phyloP scores from a whole-genome alignment of 495 filamentous ascomycete species.

The Penicillium maclennaniae region DNA sequence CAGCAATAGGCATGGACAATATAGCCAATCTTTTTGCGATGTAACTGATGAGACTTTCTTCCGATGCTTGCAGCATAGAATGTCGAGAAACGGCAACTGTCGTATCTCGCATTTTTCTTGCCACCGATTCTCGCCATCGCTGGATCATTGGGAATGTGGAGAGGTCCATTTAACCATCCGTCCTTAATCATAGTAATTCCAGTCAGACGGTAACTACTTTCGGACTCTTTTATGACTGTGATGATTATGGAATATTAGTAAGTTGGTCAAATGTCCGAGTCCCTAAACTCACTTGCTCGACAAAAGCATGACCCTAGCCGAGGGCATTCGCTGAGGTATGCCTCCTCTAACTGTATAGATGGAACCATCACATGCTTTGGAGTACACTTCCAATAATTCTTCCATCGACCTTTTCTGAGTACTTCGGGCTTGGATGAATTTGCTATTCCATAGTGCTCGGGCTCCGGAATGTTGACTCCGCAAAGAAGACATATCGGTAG shows the following conservation, averaged over 20 bases:
- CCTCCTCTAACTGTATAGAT: constrained; percentile 1
- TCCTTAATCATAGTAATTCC: constrained; percentile 1
- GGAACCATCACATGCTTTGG: constrained; percentile 6
- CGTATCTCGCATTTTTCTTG: neutral
- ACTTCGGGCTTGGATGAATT: no score
- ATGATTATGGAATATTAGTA: neutral
- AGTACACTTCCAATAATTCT: neutral
- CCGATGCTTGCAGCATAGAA: neutral
- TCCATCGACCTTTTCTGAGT: neutral
- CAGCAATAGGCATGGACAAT: constrained; percentile 1
- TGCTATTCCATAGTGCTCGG: neutral
- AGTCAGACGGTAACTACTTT: neutral
- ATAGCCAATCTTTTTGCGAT: neutral
- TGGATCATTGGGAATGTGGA: neutral
- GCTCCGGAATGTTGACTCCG: no score
- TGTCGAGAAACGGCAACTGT: neutral
- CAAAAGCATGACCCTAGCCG: constrained; percentile 5
- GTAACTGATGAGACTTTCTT: neutral
- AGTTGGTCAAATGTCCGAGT: neutral
- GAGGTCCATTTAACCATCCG: neutral
- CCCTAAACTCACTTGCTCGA: constrained; percentile 3
- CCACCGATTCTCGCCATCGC: constrained; percentile 1
- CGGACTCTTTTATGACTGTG: neutral
- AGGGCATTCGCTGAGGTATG: neutral
- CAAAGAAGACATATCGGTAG: no score